A percentile compares a stretch with the other conserved stretches of the same genome.
phyloP scores from a whole-genome alignment of 768 basidiomycete species.

The Rhizopogon vesiculosus region DNA sequence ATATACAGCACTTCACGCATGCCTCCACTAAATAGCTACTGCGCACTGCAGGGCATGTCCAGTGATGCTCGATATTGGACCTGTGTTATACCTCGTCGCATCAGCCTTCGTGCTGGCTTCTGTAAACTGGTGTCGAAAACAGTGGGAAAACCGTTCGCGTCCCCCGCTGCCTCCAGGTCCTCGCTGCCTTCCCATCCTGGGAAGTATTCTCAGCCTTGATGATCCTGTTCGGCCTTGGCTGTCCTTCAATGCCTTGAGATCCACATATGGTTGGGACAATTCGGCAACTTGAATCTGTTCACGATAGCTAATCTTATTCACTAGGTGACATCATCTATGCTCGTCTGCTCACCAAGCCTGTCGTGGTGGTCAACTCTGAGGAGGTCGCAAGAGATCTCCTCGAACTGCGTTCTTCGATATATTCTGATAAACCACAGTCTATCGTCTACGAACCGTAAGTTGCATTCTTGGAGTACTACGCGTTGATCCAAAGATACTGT shows the following conservation, averaged over 20 bases:
- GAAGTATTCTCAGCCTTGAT: conserved; percentile 12
- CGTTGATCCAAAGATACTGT: background rate
- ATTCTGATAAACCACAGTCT: conserved; percentile 28
- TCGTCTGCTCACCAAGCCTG: conserved; percentile 19
- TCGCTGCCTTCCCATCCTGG: conserved; percentile 8
- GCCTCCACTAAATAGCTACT: no score
- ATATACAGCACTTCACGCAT: no score
- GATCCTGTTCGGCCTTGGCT: conserved; percentile 8
- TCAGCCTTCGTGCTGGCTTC: no score
- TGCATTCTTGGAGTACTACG: background rate
- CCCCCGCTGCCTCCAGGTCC: conserved; percentile 13
- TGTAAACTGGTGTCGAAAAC: no score
- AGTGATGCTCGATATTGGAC: no score
- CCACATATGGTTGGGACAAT: conserved; percentile 6
- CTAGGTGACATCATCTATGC: conserved; percentile 26
- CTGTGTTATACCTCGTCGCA: no score
- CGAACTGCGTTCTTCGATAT: conserved; percentile 31
- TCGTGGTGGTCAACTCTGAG: conserved; percentile 29
- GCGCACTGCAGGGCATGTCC: no score
- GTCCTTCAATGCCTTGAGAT: conserved; percentile 11
- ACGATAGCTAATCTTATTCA: background rate
- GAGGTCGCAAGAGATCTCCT: conserved; percentile 29
- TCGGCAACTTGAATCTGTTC: background rate
- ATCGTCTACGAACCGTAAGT: background rate
- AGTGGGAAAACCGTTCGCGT: no score